These are phyloP conservation scores for Phytophthora citricola DNA, from an alignment of 352 stramenopile genomes.

Conservation along the genomic window DNA sequence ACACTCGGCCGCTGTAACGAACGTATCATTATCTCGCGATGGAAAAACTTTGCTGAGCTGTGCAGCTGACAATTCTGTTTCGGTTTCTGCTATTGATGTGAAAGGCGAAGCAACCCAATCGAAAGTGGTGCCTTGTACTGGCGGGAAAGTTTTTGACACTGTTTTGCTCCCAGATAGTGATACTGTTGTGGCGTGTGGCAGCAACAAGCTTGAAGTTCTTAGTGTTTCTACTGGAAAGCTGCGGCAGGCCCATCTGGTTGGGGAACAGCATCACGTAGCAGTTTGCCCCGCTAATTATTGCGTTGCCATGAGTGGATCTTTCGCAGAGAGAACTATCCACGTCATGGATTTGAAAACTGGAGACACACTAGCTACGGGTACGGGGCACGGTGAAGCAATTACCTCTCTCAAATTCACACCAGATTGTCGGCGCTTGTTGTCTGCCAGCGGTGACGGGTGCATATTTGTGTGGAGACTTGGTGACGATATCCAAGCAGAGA, in stretches of 20 bases:
- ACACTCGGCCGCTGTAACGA: conserved; percentile 75
- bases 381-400: conserved; percentile 86
- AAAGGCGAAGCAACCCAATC: conserved; percentile 50
- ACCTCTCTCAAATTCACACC: conserved; percentile 87
- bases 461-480: conserved; percentile 90
- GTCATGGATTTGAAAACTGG: conserved; percentile 85
- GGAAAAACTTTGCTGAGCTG: conserved; percentile 71
- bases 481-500: conserved; percentile 73
- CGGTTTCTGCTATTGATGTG: conserved; percentile 52
- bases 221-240: conserved; percentile 67
- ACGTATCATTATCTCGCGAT: conserved; percentile 74
- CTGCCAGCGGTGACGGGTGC: conserved; percentile 82
- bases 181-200: conserved; percentile 68
- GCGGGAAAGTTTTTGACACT: conserved; percentile 84
- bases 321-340: conserved; percentile 88
- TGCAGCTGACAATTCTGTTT: conserved; percentile 77
- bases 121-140: conserved; percentile 56
- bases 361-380: conserved; percentile 76
- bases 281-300: conserved; percentile 73
- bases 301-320: conserved; percentile 82
- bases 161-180: conserved; percentile 77
- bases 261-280: conserved; percentile 76
- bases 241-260: conserved; percentile 63
- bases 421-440: conserved; percentile 88
- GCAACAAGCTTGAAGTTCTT: conserved; percentile 86